Evolutionary conservation across 2,329 filamentous ascomycete species (phyloP).

Genomic region (Dryadomyces quercivorus): DNA sequence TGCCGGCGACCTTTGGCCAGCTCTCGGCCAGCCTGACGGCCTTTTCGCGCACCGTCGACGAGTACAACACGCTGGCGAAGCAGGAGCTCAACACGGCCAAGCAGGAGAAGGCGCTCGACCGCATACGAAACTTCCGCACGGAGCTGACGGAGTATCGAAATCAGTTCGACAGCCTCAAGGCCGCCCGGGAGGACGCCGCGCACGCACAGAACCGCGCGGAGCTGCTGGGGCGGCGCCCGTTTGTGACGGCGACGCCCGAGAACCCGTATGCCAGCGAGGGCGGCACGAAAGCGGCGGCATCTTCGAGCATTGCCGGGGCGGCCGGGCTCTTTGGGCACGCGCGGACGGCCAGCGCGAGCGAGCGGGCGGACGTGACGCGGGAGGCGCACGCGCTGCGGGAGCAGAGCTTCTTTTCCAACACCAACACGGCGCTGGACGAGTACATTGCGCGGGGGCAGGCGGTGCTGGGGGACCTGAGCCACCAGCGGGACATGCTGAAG

Average conservation of each 20-base stretch:
- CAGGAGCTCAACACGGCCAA: constrained; percentile 86
- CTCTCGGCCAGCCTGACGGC: constrained; percentile 57
- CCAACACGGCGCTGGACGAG: constrained; percentile 79
- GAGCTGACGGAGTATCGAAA: constrained; percentile 72
- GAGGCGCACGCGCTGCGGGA: constrained; percentile 80
- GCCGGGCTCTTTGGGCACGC: constrained; percentile 21
- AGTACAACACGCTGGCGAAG: constrained; percentile 75
- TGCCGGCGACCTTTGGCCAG: constrained; percentile 46
- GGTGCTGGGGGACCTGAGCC: constrained; percentile 75
- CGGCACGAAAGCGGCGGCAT: constrained; percentile 12
- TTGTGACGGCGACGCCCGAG: constrained; percentile 68
- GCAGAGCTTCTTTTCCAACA: constrained; percentile 73
- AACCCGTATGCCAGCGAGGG: constrained; percentile 71
- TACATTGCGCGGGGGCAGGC: constrained; percentile 86
- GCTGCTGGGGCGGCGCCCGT: constrained; percentile 73
- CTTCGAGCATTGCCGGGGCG: background rate
- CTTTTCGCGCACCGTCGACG: constrained; percentile 82
- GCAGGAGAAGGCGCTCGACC: constrained; percentile 78
- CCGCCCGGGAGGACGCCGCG: constrained; percentile 61
- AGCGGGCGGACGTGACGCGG: constrained; percentile 28
- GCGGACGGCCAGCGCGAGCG: constrained; percentile 27
- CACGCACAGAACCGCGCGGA: constrained; percentile 60
- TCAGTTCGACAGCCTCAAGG: constrained; percentile 67
- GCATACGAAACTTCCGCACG: constrained; percentile 71
- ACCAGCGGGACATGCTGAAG: constrained; percentile 91